Evolutionary conservation across 495 filamentous ascomycete genomes (phyloP), one percentile per base, ranked within the genome.

Genomic region (Geoglossum glabrum): DNA sequence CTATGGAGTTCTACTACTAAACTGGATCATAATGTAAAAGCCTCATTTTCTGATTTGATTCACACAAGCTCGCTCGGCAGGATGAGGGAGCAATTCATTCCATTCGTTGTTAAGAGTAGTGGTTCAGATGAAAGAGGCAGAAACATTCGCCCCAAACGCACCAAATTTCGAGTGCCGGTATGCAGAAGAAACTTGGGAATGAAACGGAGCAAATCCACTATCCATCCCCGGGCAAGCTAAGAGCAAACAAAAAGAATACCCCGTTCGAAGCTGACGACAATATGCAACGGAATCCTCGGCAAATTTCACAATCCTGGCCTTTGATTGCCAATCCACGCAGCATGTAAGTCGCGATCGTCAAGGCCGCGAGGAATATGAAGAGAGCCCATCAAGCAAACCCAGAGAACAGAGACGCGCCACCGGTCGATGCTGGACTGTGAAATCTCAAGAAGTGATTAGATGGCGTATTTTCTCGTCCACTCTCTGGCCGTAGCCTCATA

Each of bases 401-500:
- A 52, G 49, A 45, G n/a, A 21, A 52, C 30, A 30, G 13, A 52
- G 49, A 52, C 25, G 26, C 49, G 26, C 49, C 49, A 31, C 49
- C 49, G 49, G 30, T 52, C 49, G 17, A 52, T 52, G 49, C 49
- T 52, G 49, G 49, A 52, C 49, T 27, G 49, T 52, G 28, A 52
- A 52, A 45, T 31, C 49, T 52, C 49, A 52, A 52, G 23, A 52
- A 27, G 49, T 13, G 23, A 52, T 21, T 58, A 89, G 68, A 95
- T 90, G 64, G 92, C 93, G 72, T 97, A 97, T 78, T 97, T 98
- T 69, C 90, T 80, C 58, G 92, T 98, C 92, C 93, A 97, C 72
- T 98, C 92, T 66, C 92, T 81, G 58, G 92, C 92, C 60, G 90
- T 96, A 57, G 88, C 84, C 74, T 98, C 93, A 72, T 98, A 98